Evolutionary conservation across 139 green algal species (phyloP).

Genomic region (Desmodesmus armatus): DNA sequence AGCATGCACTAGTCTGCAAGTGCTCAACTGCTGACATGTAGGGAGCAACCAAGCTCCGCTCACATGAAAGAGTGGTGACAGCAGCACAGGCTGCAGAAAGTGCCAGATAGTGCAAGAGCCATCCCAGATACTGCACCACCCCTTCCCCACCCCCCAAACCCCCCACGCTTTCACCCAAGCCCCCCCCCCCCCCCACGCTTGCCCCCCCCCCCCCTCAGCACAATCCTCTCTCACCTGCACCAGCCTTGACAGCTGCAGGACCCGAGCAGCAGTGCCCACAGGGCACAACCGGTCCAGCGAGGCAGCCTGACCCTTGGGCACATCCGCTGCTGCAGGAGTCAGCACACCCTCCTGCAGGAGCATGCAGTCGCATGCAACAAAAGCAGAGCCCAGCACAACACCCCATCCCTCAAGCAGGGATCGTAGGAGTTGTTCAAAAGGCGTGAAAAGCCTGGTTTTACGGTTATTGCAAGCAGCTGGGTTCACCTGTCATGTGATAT

Average conservation of each 20-base stretch:
- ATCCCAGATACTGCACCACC: not conserved
- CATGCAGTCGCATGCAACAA: no score
- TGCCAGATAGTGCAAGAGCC: not conserved
- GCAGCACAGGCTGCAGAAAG: not conserved
- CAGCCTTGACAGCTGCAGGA: slow-evolving; percentile 53
- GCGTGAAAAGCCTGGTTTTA: not conserved
- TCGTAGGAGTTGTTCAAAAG: not conserved
- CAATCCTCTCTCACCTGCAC: slow-evolving; percentile 39
- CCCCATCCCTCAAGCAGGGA: not conserved
- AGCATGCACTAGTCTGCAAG: not conserved
- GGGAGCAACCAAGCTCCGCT: no score
- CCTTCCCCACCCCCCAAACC: no score
- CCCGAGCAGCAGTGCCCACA: slow-evolving; percentile 47
- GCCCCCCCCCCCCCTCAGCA: not conserved
- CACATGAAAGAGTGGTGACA: no score
- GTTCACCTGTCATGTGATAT: not conserved
- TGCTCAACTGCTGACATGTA: not conserved
- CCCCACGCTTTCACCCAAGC: not conserved
- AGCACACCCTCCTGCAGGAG: no score
- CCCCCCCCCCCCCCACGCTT: no score
- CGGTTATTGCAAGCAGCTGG: not conserved
- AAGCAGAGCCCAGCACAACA: not conserved
- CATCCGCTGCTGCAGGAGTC: slow-evolving; percentile 16
- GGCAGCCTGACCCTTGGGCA: not conserved
- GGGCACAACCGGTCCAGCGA: slow-evolving; percentile 9